Conservation (phyloP, 257 asterid species). For the Solanum ahanhuiri region DNA sequence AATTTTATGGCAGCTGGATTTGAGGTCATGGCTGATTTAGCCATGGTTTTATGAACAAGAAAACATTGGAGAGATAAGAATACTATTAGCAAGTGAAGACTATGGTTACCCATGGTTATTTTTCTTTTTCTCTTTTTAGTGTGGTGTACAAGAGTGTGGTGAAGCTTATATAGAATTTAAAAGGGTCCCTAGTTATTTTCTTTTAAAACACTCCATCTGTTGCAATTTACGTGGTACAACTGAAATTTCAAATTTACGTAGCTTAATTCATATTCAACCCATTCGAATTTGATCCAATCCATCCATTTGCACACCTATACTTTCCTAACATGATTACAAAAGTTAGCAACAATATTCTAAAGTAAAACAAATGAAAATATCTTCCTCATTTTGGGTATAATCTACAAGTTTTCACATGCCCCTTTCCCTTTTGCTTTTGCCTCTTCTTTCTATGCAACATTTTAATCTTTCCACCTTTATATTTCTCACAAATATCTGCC, state of each 20-base stretch:
- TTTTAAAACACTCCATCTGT: no score
- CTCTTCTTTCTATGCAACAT: background rate
- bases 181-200: background rate
- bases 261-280: rapidly evolving
- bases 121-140: background rate
- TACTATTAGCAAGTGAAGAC: conserved; percentile 10
- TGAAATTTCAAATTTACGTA: no score
- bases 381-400: conserved; percentile 3
- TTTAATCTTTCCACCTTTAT: background rate
- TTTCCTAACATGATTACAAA: background rate
- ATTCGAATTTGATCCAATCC: no score
- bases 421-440: background rate
- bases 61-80: conserved; percentile 17
- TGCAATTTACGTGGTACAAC: no score
- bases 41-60: background rate
- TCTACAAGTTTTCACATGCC: conserved; percentile 1
- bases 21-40: conserved; percentile 5
- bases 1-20: conserved; percentile 14
- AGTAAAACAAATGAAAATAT: conserved; percentile 3
- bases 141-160: background rate
- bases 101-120: conserved; percentile 17
- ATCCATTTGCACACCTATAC: no score
- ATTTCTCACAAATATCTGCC: background rate
- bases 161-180: conserved; percentile 11
- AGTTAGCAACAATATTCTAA: background rate